Evolutionary conservation across 2,329 filamentous ascomycete genomes (phyloP).

Genomic region (Ophiostoma sp.): DNA sequence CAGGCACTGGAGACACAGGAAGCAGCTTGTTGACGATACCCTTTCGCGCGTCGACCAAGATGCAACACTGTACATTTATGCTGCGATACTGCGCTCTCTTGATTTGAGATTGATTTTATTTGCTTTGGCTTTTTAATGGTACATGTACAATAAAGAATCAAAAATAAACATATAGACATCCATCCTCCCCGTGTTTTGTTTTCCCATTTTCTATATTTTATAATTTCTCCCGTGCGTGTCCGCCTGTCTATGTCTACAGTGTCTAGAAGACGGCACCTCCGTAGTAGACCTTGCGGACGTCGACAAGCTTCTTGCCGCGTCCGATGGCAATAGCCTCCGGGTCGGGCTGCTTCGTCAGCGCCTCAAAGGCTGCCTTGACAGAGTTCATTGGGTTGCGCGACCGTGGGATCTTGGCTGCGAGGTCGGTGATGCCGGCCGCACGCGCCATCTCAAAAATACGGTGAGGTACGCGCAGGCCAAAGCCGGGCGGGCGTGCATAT

Average conservation of each 20-base stretch:
- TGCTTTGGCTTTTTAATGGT: constrained; percentile 11
- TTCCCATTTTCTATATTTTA: background rate
- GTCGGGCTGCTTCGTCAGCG: constrained; percentile 73
- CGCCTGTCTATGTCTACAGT: constrained; percentile 32
- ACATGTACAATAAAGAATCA: constrained; percentile 2
- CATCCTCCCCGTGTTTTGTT: background rate
- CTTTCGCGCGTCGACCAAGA: constrained; percentile 21
- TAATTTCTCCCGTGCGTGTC: background rate
- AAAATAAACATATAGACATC: constrained; percentile 2
- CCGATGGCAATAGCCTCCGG: constrained; percentile 87
- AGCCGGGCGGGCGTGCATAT: constrained; percentile 84
- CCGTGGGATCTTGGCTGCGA: constrained; percentile 75
- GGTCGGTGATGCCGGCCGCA: constrained; percentile 77
- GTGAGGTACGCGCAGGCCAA: constrained; percentile 85
- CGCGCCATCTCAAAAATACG: constrained; percentile 94
- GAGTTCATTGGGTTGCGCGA: constrained; percentile 97
- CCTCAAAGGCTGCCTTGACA: constrained; percentile 83
- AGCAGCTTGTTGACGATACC: constrained; percentile 21
- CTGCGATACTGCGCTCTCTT: background rate
- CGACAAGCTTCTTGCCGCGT: constrained; percentile 89
- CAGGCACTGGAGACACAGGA: constrained; percentile 24
- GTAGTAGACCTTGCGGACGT: constrained; percentile 96
- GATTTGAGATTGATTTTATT: constrained; percentile 13
- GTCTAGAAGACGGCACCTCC: constrained; percentile 59
- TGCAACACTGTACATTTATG: background rate